A percentile compares a stretch with the other conserved stretches of the same genome.
phyloP scores from a whole-genome alignment of 768 basidiomycete genomes.

The Pleurotus tuoliensis region DNA sequence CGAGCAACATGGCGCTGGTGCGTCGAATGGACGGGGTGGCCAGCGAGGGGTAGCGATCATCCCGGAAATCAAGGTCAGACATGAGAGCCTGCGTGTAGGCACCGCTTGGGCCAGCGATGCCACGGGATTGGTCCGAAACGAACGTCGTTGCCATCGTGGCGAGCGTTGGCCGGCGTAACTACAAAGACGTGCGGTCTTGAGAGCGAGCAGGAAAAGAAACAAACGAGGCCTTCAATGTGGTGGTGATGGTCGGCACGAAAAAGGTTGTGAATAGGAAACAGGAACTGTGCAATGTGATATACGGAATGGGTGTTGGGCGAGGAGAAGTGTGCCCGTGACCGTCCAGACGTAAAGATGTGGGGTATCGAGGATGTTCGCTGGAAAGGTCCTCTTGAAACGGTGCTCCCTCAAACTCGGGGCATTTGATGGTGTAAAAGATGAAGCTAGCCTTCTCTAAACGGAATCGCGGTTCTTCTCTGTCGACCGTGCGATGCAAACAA shows the following conservation, averaged over 20 bases:
- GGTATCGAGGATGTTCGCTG: slow-evolving; percentile 1
- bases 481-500: slow-evolving; percentile 7
- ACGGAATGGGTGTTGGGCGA: not conserved
- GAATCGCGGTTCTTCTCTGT: not conserved
- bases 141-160: slow-evolving; percentile 47
- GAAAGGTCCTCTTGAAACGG: not conserved
- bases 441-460: not conserved
- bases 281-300: slow-evolving; percentile 1
- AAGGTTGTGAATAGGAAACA: not conserved
- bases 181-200: not conserved
- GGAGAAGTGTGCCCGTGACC: not conserved
- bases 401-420: not conserved
- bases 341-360: not conserved
- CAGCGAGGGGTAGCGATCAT: slow-evolving; percentile 51
- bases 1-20: slow-evolving; percentile 25
- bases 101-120: slow-evolving; percentile 1
- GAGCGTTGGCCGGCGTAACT: slow-evolving; percentile 12
- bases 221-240: not conserved
- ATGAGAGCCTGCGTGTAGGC: slow-evolving; percentile 54
- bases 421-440: not conserved
- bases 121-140: slow-evolving; percentile 15
- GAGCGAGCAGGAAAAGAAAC: not conserved
- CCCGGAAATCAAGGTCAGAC: slow-evolving; percentile 59
- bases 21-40: slow-evolving; percentile 20
- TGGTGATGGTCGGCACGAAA: not conserved